These are phyloP conservation scores for Emmonsia crescens DNA, from an alignment of 2,329 filamentous ascomycete genomes.

Conservation along the genomic window DNA sequence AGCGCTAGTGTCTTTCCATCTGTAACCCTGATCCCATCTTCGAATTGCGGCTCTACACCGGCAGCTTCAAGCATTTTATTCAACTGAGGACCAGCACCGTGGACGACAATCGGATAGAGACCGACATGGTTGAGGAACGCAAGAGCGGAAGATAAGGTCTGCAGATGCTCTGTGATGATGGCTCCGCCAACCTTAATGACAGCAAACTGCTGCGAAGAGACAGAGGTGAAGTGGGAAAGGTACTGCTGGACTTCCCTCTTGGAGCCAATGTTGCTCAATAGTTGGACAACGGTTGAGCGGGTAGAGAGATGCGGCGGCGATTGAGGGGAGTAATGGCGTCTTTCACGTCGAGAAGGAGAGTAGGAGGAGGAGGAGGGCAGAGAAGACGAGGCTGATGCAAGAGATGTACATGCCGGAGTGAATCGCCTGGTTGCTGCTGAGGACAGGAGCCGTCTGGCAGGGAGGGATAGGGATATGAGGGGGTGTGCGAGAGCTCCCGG, in stretches of 20 bases:
- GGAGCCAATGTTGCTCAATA: constrained; percentile 90
- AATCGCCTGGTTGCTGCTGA: constrained; percentile 19
- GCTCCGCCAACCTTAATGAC: constrained; percentile 98
- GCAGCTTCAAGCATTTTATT: constrained; percentile 84
- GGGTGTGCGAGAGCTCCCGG: constrained; percentile 27
- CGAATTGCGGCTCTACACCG: constrained; percentile 87
- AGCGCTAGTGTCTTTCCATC: constrained; percentile 90
- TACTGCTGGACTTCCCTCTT: constrained; percentile 97
- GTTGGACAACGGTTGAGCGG: constrained; percentile 72
- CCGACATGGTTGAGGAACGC: constrained; percentile 91
- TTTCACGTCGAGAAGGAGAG: constrained; percentile 12
- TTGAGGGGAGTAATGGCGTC: constrained; percentile 36
- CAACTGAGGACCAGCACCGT: constrained; percentile 88
- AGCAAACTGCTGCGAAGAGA: constrained; percentile 92
- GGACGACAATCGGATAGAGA: constrained; percentile 88
- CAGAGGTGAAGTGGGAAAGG: constrained; percentile 91
- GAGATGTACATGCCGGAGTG: not conserved
- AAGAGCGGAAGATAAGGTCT: constrained; percentile 79
- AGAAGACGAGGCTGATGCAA: constrained; percentile 13
- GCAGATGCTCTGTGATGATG: constrained; percentile 86
- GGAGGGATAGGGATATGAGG: not conserved
- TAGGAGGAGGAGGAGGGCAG: constrained; percentile 18
- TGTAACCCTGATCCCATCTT: constrained; percentile 91
- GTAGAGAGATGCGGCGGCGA: constrained; percentile 49
- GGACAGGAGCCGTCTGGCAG: constrained; percentile 13